These are phyloP conservation scores for Colletotrichum coccodes DNA, from an alignment of 2,329 filamentous ascomycete species.

Conservation along the genomic window DNA sequence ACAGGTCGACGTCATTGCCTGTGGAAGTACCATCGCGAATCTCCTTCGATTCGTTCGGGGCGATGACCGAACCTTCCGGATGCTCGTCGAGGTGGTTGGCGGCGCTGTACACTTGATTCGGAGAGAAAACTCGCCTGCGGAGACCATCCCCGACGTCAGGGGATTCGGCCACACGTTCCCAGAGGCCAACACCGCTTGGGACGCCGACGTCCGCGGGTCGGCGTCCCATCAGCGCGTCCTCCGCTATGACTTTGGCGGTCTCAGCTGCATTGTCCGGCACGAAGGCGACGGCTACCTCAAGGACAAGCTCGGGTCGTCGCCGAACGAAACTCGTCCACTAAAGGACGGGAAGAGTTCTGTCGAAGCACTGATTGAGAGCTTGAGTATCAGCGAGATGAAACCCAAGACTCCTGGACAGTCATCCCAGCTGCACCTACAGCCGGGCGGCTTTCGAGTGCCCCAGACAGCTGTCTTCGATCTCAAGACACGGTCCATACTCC, in stretches of 20 bases:
- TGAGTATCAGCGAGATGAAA: background rate
- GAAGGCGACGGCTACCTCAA: constrained; percentile 67
- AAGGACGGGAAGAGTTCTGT: background rate
- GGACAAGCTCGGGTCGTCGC: background rate
- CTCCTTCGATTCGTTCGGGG: constrained; percentile 65
- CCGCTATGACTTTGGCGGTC: constrained; percentile 64
- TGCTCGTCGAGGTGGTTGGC: constrained; percentile 65
- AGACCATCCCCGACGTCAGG: constrained; percentile 62
- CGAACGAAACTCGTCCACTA: no score
- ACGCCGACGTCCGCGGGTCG: constrained; percentile 61
- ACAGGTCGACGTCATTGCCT: constrained; percentile 66
- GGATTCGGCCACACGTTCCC: constrained; percentile 76
- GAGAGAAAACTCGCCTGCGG: constrained; percentile 67
- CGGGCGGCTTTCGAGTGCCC: constrained; percentile 39
- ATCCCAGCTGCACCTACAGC: background rate
- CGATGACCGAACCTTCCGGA: constrained; percentile 61
- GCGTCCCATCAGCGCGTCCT: constrained; percentile 71
- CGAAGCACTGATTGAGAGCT: background rate
- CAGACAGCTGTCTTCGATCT: constrained; percentile 53
- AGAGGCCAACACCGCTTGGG: constrained; percentile 74
- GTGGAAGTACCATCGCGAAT: constrained; percentile 69
- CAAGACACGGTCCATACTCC: constrained; percentile 50
- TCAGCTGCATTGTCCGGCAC: constrained; percentile 63
- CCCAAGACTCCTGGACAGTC: background rate
- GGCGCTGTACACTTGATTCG: constrained; percentile 71